A percentile compares a stretch with the other conserved stretches of the same genome.
Conservation (phyloP, 2,329 filamentous ascomycete genomes). For the Cucurbitaria berberidis region DNA sequence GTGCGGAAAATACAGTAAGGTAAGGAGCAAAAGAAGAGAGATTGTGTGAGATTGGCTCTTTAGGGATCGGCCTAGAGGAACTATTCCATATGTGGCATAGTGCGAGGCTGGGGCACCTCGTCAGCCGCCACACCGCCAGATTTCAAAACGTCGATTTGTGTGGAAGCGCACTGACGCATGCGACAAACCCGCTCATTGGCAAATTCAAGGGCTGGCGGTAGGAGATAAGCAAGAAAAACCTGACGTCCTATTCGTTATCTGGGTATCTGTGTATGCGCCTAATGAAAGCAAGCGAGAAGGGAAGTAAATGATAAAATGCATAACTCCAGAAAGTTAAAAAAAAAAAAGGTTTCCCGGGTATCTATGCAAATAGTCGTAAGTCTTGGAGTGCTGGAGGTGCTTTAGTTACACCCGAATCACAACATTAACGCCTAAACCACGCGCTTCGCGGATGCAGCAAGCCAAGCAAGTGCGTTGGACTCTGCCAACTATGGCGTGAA, state of each 20-base stretch:
- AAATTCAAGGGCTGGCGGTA: no score
- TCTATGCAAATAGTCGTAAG: background rate
- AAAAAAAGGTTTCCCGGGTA: background rate
- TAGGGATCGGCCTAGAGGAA: no score
- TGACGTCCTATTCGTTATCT: background rate
- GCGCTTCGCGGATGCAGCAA: constrained; percentile 77
- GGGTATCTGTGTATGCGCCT: constrained; percentile 22
- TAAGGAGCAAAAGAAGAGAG: background rate
- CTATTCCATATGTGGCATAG: no score
- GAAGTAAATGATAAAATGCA: background rate
- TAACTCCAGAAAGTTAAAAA: background rate
- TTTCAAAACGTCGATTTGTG: no score
- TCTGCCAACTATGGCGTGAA: constrained; percentile 74
- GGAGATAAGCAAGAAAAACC: background rate
- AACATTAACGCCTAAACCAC: constrained; percentile 71
- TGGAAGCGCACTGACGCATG: no score
- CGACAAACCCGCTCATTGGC: no score
- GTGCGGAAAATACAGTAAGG: constrained; percentile 7
- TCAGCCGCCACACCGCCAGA: no score
- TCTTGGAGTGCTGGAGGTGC: background rate
- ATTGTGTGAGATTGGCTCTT: no score
- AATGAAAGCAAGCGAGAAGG: constrained; percentile 3
- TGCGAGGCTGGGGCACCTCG: no score
- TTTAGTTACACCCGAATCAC: constrained; percentile 56
- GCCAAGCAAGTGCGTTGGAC: constrained; percentile 71